These are phyloP conservation scores for Ampelomyces quisqualis DNA, from an alignment of 2,329 filamentous ascomycete genomes.

Conservation along the genomic window DNA sequence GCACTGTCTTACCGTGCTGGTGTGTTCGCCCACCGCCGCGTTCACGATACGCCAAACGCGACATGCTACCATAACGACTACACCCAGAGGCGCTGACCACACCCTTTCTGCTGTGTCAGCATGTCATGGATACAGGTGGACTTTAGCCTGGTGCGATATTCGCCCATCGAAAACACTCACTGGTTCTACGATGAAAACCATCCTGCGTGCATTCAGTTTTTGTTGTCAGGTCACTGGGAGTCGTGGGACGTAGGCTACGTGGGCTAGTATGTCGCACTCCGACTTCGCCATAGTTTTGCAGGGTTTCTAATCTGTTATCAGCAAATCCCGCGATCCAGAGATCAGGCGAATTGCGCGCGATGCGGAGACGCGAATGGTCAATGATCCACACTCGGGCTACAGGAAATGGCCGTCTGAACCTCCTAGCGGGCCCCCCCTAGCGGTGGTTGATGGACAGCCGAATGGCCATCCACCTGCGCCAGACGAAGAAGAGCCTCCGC, in stretches of 20 bases:
- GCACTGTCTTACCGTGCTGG: slow-evolving; percentile 15
- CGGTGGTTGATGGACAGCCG: background rate
- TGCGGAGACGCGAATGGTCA: slow-evolving; percentile 25
- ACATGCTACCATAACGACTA: slow-evolving; percentile 6
- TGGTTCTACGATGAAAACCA: slow-evolving; percentile 34
- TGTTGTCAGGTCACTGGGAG: slow-evolving; percentile 34
- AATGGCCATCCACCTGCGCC: slow-evolving; percentile 10
- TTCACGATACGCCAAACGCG: slow-evolving; percentile 9
- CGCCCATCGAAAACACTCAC: slow-evolving; percentile 31
- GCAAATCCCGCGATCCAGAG: slow-evolving; percentile 32
- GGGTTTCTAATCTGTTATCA: slow-evolving; percentile 13
- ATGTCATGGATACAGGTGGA: slow-evolving; percentile 35
- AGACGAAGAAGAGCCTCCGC: background rate
- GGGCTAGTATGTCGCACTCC: slow-evolving; percentile 24
- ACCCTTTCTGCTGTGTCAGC: slow-evolving; percentile 11
- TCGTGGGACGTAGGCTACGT: slow-evolving; percentile 37
- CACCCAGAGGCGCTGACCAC: slow-evolving; percentile 1
- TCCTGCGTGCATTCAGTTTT: slow-evolving; percentile 34
- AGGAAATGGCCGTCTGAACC: slow-evolving; percentile 23
- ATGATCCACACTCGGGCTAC: slow-evolving; percentile 22
- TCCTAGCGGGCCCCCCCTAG: slow-evolving; percentile 8
- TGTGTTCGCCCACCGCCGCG: slow-evolving; percentile 11
- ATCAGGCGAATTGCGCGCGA: slow-evolving; percentile 33
- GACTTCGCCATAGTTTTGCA: background rate
- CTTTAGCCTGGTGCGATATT: slow-evolving; percentile 32